Base-by-base conservation (phyloP, 768 basidiomycete genomes). In the Lactarius sanguifluus region DNA sequence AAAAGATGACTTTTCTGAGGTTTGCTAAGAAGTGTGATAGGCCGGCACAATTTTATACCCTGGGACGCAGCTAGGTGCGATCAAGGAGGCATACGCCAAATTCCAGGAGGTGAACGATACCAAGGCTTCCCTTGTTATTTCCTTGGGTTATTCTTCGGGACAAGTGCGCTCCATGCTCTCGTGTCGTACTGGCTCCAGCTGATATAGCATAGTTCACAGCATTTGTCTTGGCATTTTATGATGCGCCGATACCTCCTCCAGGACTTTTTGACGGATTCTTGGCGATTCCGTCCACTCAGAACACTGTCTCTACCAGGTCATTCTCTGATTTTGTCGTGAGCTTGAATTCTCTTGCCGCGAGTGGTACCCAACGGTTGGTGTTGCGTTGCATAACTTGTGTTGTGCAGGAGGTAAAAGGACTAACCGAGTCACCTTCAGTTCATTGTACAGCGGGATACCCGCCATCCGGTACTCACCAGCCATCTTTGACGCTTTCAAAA, bases 221-320 rank as follows among this genome's bases (percentile, higher is more conserved):
- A 52, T 0, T 25, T 52, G 13, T 52, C 23, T 18, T 59, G 5
- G 2, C 66, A 9, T 72, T 70, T 38, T 72, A 72, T 55, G 69
- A 72, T 52, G 69, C 57, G 0, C 71, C 72, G 1, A 63, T 62
- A 2, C 66, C 69, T 10, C 62, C 69, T 4, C 54, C 38, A 1
- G 69, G 67, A 12, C 45, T 67, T 1, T 72, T 73, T 32, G 71
- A 72, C 7, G 71, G 63, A 16, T 62, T 72, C 45, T 59, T 72
- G 59, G 60, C 67, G 1, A 69, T 69, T 6, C 68, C 68, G 2
- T 2, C 59, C 25, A 43, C 2, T 20, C 12, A 28, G 30, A 40
- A 20, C 1, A 28, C 34, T 18, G 40, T 59, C 3, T 57, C 65
- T 7, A 62, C 64, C 1, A 28, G 36, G 13, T 40, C 60, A 25